Base-by-base conservation (phyloP, 805 yeast species). In the Candida fluviatilis region DNA sequence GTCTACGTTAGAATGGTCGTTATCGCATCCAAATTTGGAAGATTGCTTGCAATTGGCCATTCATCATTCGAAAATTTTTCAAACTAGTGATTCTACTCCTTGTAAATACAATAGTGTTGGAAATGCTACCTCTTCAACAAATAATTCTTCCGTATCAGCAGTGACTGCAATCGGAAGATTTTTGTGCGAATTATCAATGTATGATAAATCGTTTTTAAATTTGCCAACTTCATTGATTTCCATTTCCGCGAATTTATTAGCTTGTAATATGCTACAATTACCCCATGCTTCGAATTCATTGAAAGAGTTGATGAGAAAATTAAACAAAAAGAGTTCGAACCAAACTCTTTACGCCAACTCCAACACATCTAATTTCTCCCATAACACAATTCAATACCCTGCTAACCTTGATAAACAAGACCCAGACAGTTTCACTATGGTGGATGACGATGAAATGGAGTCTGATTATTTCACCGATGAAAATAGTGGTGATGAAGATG, bases 1-100 rank as follows among this genome's bases (percentile, higher is more conserved):
- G 54, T 70, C 74, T 46, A 84, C 84, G 4, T 72, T 89, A 51
- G 73, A 67, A 40, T 69, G 75, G 75, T 56, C 55, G 36, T 52
- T 68, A 35, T 68, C 73, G 25, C 73, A 69, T 45, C 73, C 76
- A 3, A 65, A 68, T 37, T 59, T 76, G 36, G 82, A 76, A 51
- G 81, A 76, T 36, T 69, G 78, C 39, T 53, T 68, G 34, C 73
- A 68, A 45, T 45, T 65, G 55, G 58, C 81, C 47, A 69, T 66
- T 36, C 31, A 40, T 15, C 35, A 35, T 15, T 43, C 46, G 41
- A 46, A 50, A 30, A 42, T 51, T 24, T 40, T 38, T 6, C 29
- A 26, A 13, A 34, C 42, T 13, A 39, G 40, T 23, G 37, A 49
- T 23, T 36, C 46, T 7, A 57, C 64, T 13, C 66, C 66, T 2